Base-by-base conservation (phyloP, 2,329 filamentous ascomycete species). In the Aspergillus udagawae region DNA sequence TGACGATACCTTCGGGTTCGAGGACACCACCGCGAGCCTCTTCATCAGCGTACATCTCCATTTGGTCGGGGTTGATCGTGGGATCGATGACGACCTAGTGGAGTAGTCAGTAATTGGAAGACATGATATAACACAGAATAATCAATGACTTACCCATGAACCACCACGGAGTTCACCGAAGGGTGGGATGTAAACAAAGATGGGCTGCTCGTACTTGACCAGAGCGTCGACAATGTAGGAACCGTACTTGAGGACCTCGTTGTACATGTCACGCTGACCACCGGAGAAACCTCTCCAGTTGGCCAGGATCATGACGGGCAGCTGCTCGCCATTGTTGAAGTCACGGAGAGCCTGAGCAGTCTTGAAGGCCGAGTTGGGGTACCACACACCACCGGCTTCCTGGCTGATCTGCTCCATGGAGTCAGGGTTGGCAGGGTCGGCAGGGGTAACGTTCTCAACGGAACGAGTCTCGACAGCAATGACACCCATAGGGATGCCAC, bases 261-360 rank as follows among this genome's bases (percentile, higher is more conserved):
- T 97, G 86, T 95, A 99, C 94, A 99, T 99, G 79, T 99, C 94
- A 67, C 93, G 91, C 80, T 99, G 94, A 64, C 94, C 94, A 82
- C 94, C 94, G 66, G 94, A 99, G 91, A 99, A 99, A 82, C 94
- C 94, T 86, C 94, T 89, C 94, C 94, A 99, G 84, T 99, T 99
- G 79, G 94, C 94, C 63, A 99, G 86, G 73, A 99, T 99, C 92
- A 99, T 97, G 65, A 99, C 82, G 56, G 94, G 94, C 71, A 99
- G 83, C 81, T 99, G 94, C 80, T 99, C 94, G 74, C 94, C 94
- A 65, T 96, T 86, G 86, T 99, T 99, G 86, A 99, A 99, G 82
- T 99, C 94, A 70, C 89, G 92, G 80, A 99, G 96, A 56, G 94
- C 94, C 78, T 99, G 94, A 3, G 94, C 94, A 61, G 94, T 99